Percentiles rank a stretch among this genome's conserved stretches.
Evolutionary conservation across 2,329 filamentous ascomycete species (phyloP).

Genomic region (Monilinia laxa): DNA sequence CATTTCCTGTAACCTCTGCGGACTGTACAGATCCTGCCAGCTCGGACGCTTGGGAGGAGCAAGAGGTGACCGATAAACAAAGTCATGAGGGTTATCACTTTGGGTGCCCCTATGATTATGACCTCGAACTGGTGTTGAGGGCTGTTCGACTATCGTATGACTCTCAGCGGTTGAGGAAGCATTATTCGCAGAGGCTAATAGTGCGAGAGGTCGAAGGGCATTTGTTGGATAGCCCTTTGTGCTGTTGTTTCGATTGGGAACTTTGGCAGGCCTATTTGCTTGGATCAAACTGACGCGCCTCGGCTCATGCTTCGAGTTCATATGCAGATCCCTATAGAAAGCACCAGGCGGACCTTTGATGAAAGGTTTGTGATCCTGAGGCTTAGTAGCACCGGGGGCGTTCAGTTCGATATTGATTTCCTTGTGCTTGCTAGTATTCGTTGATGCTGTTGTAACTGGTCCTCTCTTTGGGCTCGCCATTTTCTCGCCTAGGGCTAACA

Average conservation of each 20-base stretch:
- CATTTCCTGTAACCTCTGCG: slow-evolving; percentile 29
- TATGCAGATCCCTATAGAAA: slow-evolving; percentile 34
- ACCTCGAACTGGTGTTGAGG: slow-evolving; percentile 21
- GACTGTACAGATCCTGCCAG: slow-evolving; percentile 36
- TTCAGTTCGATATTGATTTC: background rate
- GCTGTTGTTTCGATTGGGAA: slow-evolving; percentile 15
- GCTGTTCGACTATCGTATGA: slow-evolving; percentile 4
- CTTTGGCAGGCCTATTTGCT: slow-evolving; percentile 18
- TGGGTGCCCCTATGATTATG: background rate
- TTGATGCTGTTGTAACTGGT: background rate
- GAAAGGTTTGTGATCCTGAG: slow-evolving; percentile 26
- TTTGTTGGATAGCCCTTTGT: slow-evolving; percentile 31
- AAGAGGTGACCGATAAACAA: slow-evolving; percentile 36
- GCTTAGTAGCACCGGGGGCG: background rate
- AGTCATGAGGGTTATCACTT: slow-evolving; percentile 25
- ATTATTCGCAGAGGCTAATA: slow-evolving; percentile 25
- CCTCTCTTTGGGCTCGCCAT: slow-evolving; percentile 6
- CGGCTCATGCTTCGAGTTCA: slow-evolving; percentile 26
- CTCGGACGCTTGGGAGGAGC: slow-evolving; percentile 34
- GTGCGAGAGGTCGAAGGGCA: slow-evolving; percentile 32
- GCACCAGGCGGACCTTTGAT: slow-evolving; percentile 33
- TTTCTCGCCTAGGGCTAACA: slow-evolving; percentile 26
- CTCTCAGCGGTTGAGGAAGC: background rate
- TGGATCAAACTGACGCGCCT: slow-evolving; percentile 19
- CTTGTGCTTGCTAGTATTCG: background rate